phyloP scores from a whole-genome alignment of 2,329 filamentous ascomycete genomes.

The Harringtonia lauricola region DNA sequence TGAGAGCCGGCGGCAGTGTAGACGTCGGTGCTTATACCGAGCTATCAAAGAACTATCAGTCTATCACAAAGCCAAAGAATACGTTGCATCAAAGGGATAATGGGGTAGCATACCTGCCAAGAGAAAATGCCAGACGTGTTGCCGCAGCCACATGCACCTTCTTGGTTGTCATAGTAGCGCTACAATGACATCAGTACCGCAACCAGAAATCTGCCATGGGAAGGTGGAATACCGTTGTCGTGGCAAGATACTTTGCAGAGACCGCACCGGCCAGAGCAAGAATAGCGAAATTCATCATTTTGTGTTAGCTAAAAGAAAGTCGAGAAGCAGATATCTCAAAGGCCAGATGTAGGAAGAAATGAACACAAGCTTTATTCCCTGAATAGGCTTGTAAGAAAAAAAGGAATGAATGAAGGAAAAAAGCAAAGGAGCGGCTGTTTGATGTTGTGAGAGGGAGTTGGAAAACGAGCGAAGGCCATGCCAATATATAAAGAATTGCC shows the following conservation, averaged over 20 bases:
- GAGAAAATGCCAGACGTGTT: conserved; percentile 13
- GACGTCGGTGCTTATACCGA: conserved; percentile 6
- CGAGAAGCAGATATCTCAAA: not conserved
- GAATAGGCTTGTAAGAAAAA: not conserved
- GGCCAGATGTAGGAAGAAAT: not conserved
- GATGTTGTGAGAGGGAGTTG: not conserved
- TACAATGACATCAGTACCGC: conserved; percentile 2
- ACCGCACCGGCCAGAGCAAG: conserved; percentile 1
- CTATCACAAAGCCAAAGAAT: not conserved
- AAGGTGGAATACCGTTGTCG: conserved; percentile 2
- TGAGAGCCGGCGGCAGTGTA: conserved; percentile 18
- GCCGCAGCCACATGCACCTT: conserved; percentile 22
- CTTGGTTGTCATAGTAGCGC: conserved; percentile 20
- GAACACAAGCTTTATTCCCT: not conserved
- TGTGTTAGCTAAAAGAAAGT: not conserved
- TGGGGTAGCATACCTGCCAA: conserved; percentile 14
- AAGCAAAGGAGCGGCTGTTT: not conserved
- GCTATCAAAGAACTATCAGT: not conserved
- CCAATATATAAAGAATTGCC: not conserved
- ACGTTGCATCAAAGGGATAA: not conserved
- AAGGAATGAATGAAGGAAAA: not conserved
- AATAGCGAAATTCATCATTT: conserved; percentile 2
- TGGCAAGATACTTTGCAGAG: conserved; percentile 3
- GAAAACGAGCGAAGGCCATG: not conserved
- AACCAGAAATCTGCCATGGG: not conserved